Percentiles rank a stretch among this genome's conserved stretches.
These are phyloP conservation scores for Lecanicillium sp. DNA, from an alignment of 2,329 filamentous ascomycete genomes.

Conservation along the genomic window DNA sequence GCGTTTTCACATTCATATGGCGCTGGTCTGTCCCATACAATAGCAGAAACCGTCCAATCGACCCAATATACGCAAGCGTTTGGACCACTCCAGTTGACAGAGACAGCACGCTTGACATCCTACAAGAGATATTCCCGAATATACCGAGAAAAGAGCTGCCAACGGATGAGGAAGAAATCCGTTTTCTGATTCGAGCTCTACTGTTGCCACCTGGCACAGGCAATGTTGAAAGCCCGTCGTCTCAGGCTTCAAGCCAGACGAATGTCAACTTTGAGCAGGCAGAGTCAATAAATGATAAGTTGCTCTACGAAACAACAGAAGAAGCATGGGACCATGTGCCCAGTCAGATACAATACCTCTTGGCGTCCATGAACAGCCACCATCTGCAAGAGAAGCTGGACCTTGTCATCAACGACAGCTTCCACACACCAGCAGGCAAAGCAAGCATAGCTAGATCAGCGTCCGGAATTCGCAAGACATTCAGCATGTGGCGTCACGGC, in stretches of 20 bases:
- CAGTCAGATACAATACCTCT: constrained; percentile 2
- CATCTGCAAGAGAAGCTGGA: constrained; percentile 11
- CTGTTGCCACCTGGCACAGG: not conserved
- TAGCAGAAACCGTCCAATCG: constrained; percentile 11
- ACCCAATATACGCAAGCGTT: constrained; percentile 9
- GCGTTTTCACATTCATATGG: constrained; percentile 9
- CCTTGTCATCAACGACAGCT: constrained; percentile 5
- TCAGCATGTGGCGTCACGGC: constrained; percentile 12
- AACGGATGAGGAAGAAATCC: constrained; percentile 8
- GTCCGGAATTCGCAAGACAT: constrained; percentile 9
- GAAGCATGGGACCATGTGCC: constrained; percentile 12
- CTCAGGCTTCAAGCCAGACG: not conserved
- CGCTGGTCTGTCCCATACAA: constrained; percentile 13
- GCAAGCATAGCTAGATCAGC: constrained; percentile 7
- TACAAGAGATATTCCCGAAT: constrained; percentile 6
- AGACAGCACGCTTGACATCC: constrained; percentile 1
- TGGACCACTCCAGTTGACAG: constrained; percentile 7
- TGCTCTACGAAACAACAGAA: constrained; percentile 7
- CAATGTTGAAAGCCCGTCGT: not conserved
- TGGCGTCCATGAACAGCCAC: constrained; percentile 10
- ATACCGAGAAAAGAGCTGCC: constrained; percentile 8
- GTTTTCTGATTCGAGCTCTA: constrained; percentile 8
- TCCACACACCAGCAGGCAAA: constrained; percentile 9
- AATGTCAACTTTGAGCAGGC: not conserved
- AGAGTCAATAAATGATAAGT: constrained; percentile 2